Evolutionary conservation across 1,139 yeast species (phyloP).

Genomic region (Suhomyces panamericanus): DNA sequence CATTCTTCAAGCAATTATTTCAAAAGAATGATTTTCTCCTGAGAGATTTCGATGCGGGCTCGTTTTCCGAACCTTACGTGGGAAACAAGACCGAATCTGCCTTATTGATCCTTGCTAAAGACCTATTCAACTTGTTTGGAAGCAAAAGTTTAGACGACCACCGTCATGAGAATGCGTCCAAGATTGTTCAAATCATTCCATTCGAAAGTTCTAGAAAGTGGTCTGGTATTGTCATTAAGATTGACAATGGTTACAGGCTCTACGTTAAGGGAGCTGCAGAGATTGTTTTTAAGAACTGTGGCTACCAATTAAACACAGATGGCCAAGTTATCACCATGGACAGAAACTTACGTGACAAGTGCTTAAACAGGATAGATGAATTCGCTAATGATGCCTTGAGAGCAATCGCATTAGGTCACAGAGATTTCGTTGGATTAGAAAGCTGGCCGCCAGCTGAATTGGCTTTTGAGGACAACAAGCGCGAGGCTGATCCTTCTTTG

Average conservation of each 20-base stretch:
- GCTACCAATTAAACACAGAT: conserved; percentile 32
- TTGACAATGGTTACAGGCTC: conserved; percentile 54
- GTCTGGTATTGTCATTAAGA: conserved; percentile 75
- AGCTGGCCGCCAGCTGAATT: conserved; percentile 67
- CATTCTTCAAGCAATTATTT: conserved; percentile 18
- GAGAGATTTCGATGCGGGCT: conserved; percentile 24
- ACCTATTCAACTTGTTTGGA: conserved; percentile 51
- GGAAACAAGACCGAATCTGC: conserved; percentile 98
- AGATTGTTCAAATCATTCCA: conserved; percentile 73
- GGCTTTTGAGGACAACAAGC: conserved; percentile 26
- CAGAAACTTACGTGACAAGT: conserved; percentile 34
- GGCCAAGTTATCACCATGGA: conserved; percentile 30
- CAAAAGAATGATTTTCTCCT: conserved; percentile 18
- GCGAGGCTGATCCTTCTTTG: conserved; percentile 49
- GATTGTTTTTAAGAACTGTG: conserved; percentile 67
- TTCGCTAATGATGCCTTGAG: conserved; percentile 80
- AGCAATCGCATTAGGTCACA: conserved; percentile 82
- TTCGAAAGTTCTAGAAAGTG: conserved; percentile 92
- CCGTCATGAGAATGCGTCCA: conserved; percentile 36
- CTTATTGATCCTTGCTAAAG: conserved; percentile 64
- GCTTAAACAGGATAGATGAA: conserved; percentile 50
- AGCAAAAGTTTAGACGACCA: conserved; percentile 37
- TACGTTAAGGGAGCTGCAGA: conserved; percentile 95
- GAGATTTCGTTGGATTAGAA: conserved; percentile 52
- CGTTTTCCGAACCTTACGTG: conserved; percentile 58